A percentile compares a stretch with the other conserved stretches of the same genome.
Evolutionary conservation across 2,329 filamentous ascomycete genomes (phyloP).

Genomic region (Fusarium redolens): DNA sequence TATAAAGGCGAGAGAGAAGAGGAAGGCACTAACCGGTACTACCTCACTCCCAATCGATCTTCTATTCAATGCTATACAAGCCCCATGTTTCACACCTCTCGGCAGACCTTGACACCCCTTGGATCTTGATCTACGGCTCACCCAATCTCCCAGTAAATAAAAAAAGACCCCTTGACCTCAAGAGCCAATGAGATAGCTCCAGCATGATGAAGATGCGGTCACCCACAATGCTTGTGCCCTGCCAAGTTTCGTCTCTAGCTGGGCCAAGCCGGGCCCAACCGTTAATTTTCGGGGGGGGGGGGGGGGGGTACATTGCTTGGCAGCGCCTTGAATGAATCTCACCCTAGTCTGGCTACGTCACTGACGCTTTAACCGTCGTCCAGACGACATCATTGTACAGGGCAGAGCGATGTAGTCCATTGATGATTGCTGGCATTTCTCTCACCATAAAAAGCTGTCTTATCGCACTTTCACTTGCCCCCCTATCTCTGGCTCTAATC

Average conservation of each 20-base stretch:
- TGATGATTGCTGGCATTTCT: not conserved
- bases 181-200: conserved; percentile 12
- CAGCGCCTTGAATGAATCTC: conserved; percentile 15
- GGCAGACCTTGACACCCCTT: not conserved
- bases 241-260: conserved; percentile 26
- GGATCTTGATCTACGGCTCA: not conserved
- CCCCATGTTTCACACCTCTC: conserved; percentile 8
- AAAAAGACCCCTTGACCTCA: not conserved
- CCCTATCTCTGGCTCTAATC: not conserved
- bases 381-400: conserved; percentile 16
- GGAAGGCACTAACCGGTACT: not conserved
- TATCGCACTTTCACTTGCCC: not conserved
- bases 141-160: conserved; percentile 1
- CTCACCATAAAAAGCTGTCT: not conserved
- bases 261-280: conserved; percentile 36
- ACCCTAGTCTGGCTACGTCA: conserved; percentile 29
- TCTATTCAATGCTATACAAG: not conserved
- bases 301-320: conserved; percentile 23
- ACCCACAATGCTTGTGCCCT: conserved; percentile 10
- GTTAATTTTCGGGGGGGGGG: conserved; percentile 19
- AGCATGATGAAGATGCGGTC: conserved; percentile 24
- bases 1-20: conserved; percentile 4
- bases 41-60: not conserved
- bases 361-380: not conserved
- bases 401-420: not conserved